A percentile compares a stretch with the other conserved stretches of the same genome.
Conservation (phyloP, 257 asterid genomes). For the Solanum bulbocastanum region DNA sequence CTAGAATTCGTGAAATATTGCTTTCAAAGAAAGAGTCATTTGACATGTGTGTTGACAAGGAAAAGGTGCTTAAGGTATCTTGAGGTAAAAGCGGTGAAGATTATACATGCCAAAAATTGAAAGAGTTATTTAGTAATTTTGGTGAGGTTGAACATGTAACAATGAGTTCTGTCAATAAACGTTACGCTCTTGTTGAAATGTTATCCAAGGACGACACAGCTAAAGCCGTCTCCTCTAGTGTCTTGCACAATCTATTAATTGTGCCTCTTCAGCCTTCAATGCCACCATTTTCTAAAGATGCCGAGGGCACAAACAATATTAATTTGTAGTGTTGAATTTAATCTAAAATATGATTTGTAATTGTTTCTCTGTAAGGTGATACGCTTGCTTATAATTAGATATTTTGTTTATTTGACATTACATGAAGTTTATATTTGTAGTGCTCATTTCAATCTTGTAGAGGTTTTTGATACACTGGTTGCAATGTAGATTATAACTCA, state of each 20-base stretch:
- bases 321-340: neutral
- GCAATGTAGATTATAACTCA: neutral
- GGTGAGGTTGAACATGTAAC: neutral
- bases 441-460: neutral
- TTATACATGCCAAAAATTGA: neutral
- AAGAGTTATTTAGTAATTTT: neutral
- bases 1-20: neutral
- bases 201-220: neutral
- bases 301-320: neutral
- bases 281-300: neutral
- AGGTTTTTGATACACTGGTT: neutral
- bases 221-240: neutral
- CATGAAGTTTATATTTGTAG: neutral
- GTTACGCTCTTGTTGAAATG: neutral
- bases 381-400: neutral
- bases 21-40: neutral
- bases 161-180: neutral
- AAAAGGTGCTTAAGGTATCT: neutral
- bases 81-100: neutral
- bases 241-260: neutral
- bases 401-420: neutral
- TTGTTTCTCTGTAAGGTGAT: neutral
- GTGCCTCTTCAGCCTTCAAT: neutral
- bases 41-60: neutral
- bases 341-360: neutral